Conservation (phyloP, 371 early-diverging fungal species). For the Mortierella sp. region DNA sequence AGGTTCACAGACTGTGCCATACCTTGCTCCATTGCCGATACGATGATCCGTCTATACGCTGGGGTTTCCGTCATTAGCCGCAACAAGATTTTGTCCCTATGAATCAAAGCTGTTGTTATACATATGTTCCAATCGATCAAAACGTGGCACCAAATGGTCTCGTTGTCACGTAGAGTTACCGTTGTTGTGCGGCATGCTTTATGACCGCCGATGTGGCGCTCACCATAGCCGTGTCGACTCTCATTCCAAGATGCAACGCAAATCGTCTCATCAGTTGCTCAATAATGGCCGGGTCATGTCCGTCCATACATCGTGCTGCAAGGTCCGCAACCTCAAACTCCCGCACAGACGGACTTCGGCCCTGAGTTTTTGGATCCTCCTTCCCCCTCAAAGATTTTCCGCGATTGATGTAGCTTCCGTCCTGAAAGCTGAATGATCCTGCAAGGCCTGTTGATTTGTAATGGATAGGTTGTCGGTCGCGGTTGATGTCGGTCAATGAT, state of each 20-base stretch:
- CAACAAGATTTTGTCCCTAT: slow-evolving; percentile 50
- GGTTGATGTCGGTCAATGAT: slow-evolving; percentile 46
- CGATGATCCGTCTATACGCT: slow-evolving; percentile 44
- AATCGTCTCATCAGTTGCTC: slow-evolving; percentile 44
- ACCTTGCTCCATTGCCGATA: slow-evolving; percentile 42
- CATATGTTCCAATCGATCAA: not conserved
- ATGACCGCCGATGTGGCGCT: slow-evolving; percentile 26
- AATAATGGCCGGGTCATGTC: slow-evolving; percentile 33
- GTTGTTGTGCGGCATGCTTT: slow-evolving; percentile 57
- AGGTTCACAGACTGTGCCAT: not conserved
- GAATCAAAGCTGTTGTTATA: not conserved
- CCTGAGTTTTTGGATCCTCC: slow-evolving; percentile 19
- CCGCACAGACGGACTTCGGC: slow-evolving; percentile 15
- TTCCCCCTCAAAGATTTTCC: slow-evolving; percentile 40
- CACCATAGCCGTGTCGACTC: slow-evolving; percentile 53
- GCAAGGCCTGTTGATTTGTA: slow-evolving; percentile 27
- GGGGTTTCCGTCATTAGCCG: slow-evolving; percentile 46
- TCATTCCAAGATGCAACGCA: slow-evolving; percentile 37
- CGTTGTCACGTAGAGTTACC: slow-evolving; percentile 18
- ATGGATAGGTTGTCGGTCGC: slow-evolving; percentile 39
- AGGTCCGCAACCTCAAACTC: slow-evolving; percentile 48
- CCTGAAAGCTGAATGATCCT: slow-evolving; percentile 27
- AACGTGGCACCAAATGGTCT: not conserved
- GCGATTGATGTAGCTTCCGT: slow-evolving; percentile 22
- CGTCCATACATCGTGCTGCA: slow-evolving; percentile 31